phyloP scores from a whole-genome alignment of 192 early-diverging fungal species.

The Coemansia sp. region DNA sequence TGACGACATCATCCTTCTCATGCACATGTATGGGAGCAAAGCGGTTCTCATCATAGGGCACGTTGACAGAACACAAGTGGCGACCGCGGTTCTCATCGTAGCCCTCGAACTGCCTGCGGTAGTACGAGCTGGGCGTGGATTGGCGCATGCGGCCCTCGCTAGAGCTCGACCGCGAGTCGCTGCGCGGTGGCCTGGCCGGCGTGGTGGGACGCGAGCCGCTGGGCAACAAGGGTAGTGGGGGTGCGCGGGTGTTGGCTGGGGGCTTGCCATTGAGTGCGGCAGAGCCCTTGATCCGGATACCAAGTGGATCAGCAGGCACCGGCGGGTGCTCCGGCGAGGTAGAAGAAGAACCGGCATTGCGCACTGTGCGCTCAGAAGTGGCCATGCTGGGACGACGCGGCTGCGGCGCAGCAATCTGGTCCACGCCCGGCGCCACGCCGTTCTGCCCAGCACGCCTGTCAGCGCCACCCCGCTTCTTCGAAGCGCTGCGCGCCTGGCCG shows the following conservation, averaged over 20 bases:
- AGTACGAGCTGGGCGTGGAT: conserved; percentile 11
- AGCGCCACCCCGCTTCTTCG: background rate
- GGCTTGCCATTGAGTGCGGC: conserved; percentile 13
- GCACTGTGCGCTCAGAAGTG: conserved; percentile 2
- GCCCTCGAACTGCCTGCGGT: conserved; percentile 41
- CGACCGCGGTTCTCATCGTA: conserved; percentile 48
- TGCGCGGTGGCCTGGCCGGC: conserved; percentile 19
- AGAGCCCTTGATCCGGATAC: conserved; percentile 36
- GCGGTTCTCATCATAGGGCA: conserved; percentile 35
- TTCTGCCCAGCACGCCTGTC: background rate
- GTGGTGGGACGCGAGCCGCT: conserved; percentile 12
- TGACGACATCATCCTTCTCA: conserved; percentile 40
- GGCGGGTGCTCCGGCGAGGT: background rate
- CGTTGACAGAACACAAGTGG: conserved; percentile 43
- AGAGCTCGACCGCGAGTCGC: conserved; percentile 35
- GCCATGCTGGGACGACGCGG: conserved; percentile 14
- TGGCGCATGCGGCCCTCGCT: conserved; percentile 21
- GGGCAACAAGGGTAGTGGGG: too few species aligned
- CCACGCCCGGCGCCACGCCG: conserved; percentile 7
- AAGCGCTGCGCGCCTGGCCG: conserved; percentile 26
- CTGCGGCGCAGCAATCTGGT: conserved; percentile 9
- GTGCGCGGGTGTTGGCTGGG: too few species aligned
- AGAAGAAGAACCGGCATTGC: background rate
- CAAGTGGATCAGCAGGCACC: conserved; percentile 7
- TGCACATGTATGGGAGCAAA: conserved; percentile 49